Evolutionary conservation across 768 basidiomycete genomes (phyloP).

Genomic region (Calocybe cyanea): DNA sequence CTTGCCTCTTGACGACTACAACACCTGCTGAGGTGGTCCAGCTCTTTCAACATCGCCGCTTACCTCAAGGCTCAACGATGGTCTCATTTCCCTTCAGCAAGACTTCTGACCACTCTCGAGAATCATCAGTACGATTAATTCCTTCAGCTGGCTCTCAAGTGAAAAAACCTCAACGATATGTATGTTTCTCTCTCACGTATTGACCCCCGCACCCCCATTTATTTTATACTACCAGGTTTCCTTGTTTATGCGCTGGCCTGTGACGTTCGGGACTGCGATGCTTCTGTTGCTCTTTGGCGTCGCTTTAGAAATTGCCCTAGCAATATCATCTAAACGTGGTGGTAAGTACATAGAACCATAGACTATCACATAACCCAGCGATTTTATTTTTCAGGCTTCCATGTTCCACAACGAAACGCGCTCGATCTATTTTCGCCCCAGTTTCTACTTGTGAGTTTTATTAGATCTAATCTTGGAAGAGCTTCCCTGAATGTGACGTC

Average conservation of each 20-base stretch:
- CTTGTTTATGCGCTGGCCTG: constrained; percentile 27
- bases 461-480: background rate
- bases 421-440: constrained; percentile 46
- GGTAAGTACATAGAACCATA: constrained; percentile 29
- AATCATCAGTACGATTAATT: constrained; percentile 41
- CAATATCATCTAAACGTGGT: constrained; percentile 35
- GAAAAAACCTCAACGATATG: constrained; percentile 39
- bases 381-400: constrained; percentile 42
- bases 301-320: constrained; percentile 42
- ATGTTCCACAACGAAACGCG: constrained; percentile 45
- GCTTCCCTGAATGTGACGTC: background rate
- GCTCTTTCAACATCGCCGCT: background rate
- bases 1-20: background rate
- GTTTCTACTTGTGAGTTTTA: constrained; percentile 35
- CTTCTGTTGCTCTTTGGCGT: constrained; percentile 44
- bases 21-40: background rate
- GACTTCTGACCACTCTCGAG: constrained; percentile 34
- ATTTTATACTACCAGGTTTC: constrained; percentile 25
- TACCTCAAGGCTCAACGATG: background rate
- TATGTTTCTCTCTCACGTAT: constrained; percentile 21
- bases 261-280: constrained; percentile 35
- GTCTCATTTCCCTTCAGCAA: constrained; percentile 4
- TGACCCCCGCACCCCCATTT: background rate
- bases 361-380: background rate
- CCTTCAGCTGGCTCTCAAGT: constrained; percentile 36